These are phyloP conservation scores for Beauveria pseudobassiana DNA, from an alignment of 2,329 filamentous ascomycete species.

Conservation along the genomic window DNA sequence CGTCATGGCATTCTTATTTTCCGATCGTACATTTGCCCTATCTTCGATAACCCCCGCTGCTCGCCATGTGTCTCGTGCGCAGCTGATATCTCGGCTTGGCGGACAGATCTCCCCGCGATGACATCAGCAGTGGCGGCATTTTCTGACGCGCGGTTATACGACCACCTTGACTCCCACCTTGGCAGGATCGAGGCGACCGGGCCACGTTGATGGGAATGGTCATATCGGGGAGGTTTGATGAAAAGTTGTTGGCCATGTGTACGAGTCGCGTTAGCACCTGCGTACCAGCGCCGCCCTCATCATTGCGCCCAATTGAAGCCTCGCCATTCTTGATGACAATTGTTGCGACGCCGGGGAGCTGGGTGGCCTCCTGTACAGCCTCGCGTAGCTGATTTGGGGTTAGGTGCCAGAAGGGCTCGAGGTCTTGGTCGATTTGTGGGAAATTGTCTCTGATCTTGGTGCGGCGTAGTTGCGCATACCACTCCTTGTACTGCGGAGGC, in stretches of 20 bases:
- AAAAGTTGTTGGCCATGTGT: conserved; percentile 65
- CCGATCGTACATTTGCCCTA: background rate
- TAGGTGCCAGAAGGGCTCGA: conserved; percentile 72
- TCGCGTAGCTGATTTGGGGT: conserved; percentile 60
- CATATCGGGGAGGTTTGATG: conserved; percentile 71
- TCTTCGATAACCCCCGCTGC: background rate
- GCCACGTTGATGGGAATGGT: conserved; percentile 75
- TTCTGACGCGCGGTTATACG: conserved; percentile 6
- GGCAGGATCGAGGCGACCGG: conserved; percentile 28
- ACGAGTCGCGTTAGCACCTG: conserved; percentile 38
- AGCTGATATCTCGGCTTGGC: conserved; percentile 3
- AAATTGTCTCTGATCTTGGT: conserved; percentile 75
- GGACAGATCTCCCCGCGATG: conserved; percentile 6
- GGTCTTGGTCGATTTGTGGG: conserved; percentile 66
- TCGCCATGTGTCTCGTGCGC: background rate
- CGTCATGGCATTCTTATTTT: conserved; percentile 14
- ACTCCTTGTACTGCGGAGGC: conserved; percentile 75
- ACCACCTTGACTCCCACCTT: conserved; percentile 52
- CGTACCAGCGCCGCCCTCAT: conserved; percentile 24
- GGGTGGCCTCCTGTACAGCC: conserved; percentile 36
- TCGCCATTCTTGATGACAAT: conserved; percentile 58
- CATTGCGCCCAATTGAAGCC: conserved; percentile 32
- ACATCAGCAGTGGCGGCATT: conserved; percentile 10
- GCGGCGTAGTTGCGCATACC: conserved; percentile 71
- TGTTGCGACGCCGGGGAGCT: conserved; percentile 36